phyloP scores from a whole-genome alignment of 192 early-diverging fungal genomes.

The Chytriomyces confervae region DNA sequence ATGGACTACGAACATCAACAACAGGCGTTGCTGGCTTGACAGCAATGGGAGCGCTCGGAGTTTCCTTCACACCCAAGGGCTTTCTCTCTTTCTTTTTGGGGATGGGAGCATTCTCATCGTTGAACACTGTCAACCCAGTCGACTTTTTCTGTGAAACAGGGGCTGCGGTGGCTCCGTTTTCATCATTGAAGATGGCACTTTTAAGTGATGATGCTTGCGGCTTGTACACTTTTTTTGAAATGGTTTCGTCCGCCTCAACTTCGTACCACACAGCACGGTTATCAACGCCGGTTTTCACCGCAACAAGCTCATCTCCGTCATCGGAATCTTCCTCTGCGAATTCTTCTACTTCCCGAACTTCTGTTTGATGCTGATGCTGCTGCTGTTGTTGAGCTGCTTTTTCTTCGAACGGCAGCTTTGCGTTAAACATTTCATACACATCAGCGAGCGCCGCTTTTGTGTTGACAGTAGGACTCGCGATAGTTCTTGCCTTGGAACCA shows the following conservation, averaged over 20 bases:
- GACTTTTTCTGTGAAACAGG: neutral
- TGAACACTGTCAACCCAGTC: conserved; percentile 6
- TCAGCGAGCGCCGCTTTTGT: conserved; percentile 59
- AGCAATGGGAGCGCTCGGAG: neutral
- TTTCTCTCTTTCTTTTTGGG: conserved; percentile 13
- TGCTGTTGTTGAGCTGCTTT: neutral
- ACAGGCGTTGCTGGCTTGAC: neutral
- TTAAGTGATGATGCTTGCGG: conserved; percentile 22
- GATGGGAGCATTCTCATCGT: conserved; percentile 20
- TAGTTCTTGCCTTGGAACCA: conserved; percentile 7
- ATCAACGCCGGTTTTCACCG: conserved; percentile 25
- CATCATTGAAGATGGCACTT: conserved; percentile 25
- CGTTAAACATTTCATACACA: conserved; percentile 58
- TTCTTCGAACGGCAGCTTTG: conserved; percentile 34
- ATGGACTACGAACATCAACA: conserved; percentile 21
- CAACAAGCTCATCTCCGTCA: conserved; percentile 20
- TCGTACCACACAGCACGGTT: conserved; percentile 42
- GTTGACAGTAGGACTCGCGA: conserved; percentile 58
- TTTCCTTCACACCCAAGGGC: conserved; percentile 14
- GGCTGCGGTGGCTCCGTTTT: neutral
- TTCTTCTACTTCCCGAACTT: neutral
- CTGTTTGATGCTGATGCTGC: neutral
- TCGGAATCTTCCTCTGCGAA: neutral
- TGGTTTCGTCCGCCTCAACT: conserved; percentile 59
- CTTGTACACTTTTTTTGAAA: conserved; percentile 52